Base-by-base conservation (phyloP, 768 basidiomycete species). In the Rhodotorula paludigena region DNA sequence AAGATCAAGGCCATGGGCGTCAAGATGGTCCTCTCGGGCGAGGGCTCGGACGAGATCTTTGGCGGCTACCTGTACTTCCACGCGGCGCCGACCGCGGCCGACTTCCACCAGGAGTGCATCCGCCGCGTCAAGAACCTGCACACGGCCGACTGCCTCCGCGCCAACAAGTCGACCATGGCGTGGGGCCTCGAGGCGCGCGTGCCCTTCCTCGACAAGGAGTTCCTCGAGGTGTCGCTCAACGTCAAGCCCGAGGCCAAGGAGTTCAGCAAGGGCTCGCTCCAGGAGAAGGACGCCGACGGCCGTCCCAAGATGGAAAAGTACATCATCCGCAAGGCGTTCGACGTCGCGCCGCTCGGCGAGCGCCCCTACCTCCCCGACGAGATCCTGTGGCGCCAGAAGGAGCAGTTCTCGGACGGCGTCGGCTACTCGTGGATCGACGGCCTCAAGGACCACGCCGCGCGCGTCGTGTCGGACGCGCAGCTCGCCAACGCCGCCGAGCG, bases 1-100 rank as follows among this genome's bases (percentile, higher is more conserved):
- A 98, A 99, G 81, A 93, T 99, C 82, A 99, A 98, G 81, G 94
- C 96, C 8, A 97, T 92, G 90, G 96, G 96, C 64, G 96, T 99
- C 60, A 99, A 99, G 82, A 99, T 99, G 96, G 96, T 99, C 23
- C 83, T 98, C 42, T 90, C 89, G 71, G 96, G 96, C 25, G 96
- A 99, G 80, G 96, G 96, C 45, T 91, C 89, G 69, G 96, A 99
- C 74, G 96, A 99, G 80, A 92, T 98, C 68, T 85, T 97, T 44
- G 94, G 94, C 81, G 93, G 94, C 5, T 99, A 99, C 81, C 85
- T 99, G 53, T 99, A 99, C 81, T 99, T 99, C 87, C 94, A 99
- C 78, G 93, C 93, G 44, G 96, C 96, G 0, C 96, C 96, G 15
- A 86, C 92, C 73, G 81, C 85, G 49, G 81, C 80, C 66, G 87